phyloP scores from a whole-genome alignment of 306 rosid genomes.

The Purshia tridentata region DNA sequence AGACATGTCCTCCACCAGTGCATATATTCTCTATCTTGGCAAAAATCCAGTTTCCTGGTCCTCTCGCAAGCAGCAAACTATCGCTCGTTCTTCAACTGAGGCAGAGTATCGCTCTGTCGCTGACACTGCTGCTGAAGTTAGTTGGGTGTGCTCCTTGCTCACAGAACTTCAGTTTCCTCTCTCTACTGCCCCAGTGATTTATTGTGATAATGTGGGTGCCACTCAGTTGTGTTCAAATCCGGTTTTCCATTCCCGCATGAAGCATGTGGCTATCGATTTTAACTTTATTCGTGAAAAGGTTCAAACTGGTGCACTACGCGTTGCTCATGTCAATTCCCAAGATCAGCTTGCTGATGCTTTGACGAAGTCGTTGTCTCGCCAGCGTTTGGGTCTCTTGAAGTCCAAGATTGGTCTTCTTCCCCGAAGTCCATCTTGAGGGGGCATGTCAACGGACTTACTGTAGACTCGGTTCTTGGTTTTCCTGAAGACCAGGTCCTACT shows the following conservation, averaged over 20 bases:
- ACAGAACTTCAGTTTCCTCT: background rate
- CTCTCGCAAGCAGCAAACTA: background rate
- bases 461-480: too few relatives aligned
- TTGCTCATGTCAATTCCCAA: background rate
- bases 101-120: background rate
- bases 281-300: background rate
- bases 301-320: background rate
- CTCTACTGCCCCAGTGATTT: background rate
- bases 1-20: background rate
- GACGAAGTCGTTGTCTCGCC: background rate
- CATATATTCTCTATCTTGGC: background rate
- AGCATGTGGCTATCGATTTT: background rate
- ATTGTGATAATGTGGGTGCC: background rate
- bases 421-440: background rate
- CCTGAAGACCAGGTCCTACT: too few relatives aligned
- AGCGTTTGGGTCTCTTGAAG: background rate
- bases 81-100: too few relatives aligned
- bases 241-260: too few relatives aligned
- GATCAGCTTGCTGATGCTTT: background rate
- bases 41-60: background rate
- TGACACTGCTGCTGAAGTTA: background rate
- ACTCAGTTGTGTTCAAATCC: too few relatives aligned
- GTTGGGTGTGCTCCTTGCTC: background rate
- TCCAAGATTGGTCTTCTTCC: background rate
- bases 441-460: background rate